Evolutionary conservation across 495 filamentous ascomycete species (phyloP).

Genomic region (Neurospora tetraspora): DNA sequence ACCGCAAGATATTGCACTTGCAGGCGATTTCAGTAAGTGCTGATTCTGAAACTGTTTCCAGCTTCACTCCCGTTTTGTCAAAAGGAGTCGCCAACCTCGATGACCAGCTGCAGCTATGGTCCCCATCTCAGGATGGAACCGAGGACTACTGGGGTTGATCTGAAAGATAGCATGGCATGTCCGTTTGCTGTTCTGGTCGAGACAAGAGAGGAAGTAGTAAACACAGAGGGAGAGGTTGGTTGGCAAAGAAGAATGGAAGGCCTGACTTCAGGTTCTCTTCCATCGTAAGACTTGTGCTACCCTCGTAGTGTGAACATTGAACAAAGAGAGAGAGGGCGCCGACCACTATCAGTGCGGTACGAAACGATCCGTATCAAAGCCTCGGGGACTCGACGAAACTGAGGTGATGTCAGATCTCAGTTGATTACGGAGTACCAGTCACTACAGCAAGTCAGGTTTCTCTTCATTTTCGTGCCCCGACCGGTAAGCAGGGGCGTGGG

Average conservation of each 20-base stretch:
- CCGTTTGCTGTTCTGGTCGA: background rate
- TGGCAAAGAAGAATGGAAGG: background rate
- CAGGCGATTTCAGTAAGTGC: background rate
- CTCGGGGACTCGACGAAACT: background rate
- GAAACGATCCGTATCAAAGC: background rate
- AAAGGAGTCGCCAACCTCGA: no score
- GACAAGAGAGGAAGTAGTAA: background rate
- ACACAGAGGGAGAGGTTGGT: background rate
- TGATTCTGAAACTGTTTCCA: background rate
- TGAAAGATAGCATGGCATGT: background rate
- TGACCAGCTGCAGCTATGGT: no score
- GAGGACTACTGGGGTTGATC: no score
- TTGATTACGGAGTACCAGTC: background rate
- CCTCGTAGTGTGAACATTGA: background rate
- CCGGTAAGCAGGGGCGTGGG: background rate
- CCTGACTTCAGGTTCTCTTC: background rate
- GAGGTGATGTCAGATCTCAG: background rate
- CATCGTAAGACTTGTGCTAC: background rate
- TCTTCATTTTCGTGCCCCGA: background rate
- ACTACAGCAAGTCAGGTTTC: background rate
- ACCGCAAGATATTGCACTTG: background rate
- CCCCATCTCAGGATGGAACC: no score
- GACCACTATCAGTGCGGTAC: background rate
- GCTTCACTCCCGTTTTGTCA: no score
- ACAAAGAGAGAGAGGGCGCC: background rate